Evolutionary conservation across 2,329 filamentous ascomycete species (phyloP).

Genomic region (Parastagonospora avenae): DNA sequence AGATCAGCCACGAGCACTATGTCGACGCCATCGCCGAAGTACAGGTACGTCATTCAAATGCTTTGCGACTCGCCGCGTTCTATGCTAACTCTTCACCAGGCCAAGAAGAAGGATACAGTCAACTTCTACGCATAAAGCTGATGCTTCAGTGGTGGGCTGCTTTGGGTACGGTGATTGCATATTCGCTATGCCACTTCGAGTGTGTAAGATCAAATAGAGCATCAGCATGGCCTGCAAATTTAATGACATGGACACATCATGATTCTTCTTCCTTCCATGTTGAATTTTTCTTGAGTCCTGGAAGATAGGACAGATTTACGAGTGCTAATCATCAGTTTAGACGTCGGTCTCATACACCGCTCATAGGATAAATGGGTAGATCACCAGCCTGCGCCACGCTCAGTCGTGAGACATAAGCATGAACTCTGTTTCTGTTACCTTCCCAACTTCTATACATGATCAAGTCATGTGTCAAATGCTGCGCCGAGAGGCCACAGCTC

Average conservation of each 20-base stretch:
- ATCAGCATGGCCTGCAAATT: slow-evolving; percentile 22
- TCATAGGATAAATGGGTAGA: too few relatives aligned
- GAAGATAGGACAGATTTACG: too few relatives aligned
- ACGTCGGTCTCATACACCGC: too few relatives aligned
- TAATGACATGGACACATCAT: slow-evolving; percentile 7
- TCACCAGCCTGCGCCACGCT: too few relatives aligned
- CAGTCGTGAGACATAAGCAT: too few relatives aligned
- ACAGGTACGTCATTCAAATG: slow-evolving; percentile 57
- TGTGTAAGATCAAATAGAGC: slow-evolving; percentile 44
- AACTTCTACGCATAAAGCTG: slow-evolving; percentile 48
- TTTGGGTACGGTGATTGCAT: slow-evolving; percentile 23
- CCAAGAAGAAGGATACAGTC: slow-evolving; percentile 86
- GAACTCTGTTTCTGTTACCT: too few relatives aligned
- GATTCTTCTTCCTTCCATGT: not conserved
- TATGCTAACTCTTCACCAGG: slow-evolving; percentile 23
- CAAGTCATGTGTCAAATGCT: too few relatives aligned
- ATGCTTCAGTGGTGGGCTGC: slow-evolving; percentile 10
- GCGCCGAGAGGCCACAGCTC: too few relatives aligned
- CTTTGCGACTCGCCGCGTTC: not conserved
- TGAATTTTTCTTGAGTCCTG: not conserved
- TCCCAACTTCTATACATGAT: too few relatives aligned
- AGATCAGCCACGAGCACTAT: slow-evolving; percentile 98
- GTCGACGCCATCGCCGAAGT: slow-evolving; percentile 98
- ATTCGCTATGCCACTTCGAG: slow-evolving; percentile 21
- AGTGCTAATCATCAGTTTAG: too few relatives aligned